Base-by-base conservation (phyloP, 352 stramenopile genomes). In the Blastocystis sp. region DNA sequence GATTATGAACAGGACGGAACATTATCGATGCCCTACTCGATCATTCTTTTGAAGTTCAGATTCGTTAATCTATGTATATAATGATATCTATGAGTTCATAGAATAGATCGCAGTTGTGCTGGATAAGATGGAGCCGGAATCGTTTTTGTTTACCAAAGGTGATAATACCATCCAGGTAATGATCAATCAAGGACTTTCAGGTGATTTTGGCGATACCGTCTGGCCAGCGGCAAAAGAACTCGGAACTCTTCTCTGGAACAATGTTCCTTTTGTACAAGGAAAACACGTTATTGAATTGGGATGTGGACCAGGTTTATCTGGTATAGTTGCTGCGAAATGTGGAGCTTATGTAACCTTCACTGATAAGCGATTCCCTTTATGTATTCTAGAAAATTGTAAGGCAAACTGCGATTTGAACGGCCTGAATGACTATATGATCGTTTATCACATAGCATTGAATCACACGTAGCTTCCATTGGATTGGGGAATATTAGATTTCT, bases 331-430 rank as follows among this genome's bases (percentile, higher is more conserved):
- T 43, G 49, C 46, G 39, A 83, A 83, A 43, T 56, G 49, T 29
- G 71, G 42, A 35, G 58, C 27, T 24, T 12, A 29, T 4, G 71
- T 83, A 27, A 29, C 32, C 9, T 59, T 83, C 6, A 67, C 71
- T 4, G 71, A 83, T 42, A 39, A 65, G 32, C 21, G 35, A 4
- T 29, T 67, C n/a, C 71, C 71, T 29, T 21, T 35, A 32, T 6
- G 11, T 11, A 83, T 83, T 83, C 32, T 83, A 1, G 71, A 83
- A 5, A 83, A 83, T 29, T 83, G 71, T 39, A 83, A 54, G 27
- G 42, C 6, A n/a, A 83, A 83, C 29, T 83, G 71, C 29, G 24
- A 65, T 27, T n/a, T 43, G 29, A 83, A 83, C 16, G 21, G 54
- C 19, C 43, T 77, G 24, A 27, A 5, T 16, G 65, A 77, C 32